A percentile compares a stretch with the other conserved stretches of the same genome.
phyloP scores from a whole-genome alignment of 192 early-diverging fungal genomes.

The Coemansia brasiliensis region DNA sequence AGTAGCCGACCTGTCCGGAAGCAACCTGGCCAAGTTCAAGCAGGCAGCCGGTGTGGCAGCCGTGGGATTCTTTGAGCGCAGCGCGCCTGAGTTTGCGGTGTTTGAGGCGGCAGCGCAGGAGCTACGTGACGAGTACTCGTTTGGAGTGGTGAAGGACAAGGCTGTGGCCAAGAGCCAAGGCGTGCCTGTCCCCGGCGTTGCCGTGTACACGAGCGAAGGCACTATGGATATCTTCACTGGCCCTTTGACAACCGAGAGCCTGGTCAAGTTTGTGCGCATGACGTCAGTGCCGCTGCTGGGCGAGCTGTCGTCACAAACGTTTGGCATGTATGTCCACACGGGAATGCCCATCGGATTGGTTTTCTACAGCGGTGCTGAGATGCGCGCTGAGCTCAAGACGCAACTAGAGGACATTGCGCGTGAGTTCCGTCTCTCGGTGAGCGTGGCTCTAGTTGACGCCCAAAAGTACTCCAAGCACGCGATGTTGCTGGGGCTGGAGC shows the following conservation, averaged over 20 bases:
- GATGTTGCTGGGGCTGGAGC: constrained; percentile 76
- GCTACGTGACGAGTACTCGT: constrained; percentile 83
- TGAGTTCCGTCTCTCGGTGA: constrained; percentile 78
- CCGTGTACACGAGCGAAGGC: constrained; percentile 85
- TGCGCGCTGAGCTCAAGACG: constrained; percentile 56
- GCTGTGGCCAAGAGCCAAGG: constrained; percentile 55
- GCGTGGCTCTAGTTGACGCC: constrained; percentile 89
- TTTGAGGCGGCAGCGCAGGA: constrained; percentile 69
- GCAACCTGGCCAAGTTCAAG: constrained; percentile 68
- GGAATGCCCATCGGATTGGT: constrained; percentile 86
- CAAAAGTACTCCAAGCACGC: constrained; percentile 80
- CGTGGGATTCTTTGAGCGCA: constrained; percentile 71
- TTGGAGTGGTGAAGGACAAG: constrained; percentile 73
- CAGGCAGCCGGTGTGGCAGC: constrained; percentile 79
- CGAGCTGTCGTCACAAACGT: constrained; percentile 88
- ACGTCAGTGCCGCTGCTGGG: constrained; percentile 84
- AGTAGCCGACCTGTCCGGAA: constrained; percentile 63
- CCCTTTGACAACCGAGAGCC: constrained; percentile 50
- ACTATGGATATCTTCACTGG: constrained; percentile 65
- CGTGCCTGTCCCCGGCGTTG: constrained; percentile 65
- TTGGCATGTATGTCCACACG: constrained; percentile 72
- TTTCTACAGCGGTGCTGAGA: constrained; percentile 71
- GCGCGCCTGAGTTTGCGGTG: constrained; percentile 59
- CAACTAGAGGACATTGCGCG: constrained; percentile 69
- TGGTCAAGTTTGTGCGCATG: constrained; percentile 69